phyloP scores from a whole-genome alignment of 2,329 filamentous ascomycete genomes.

The Calonectria leucothoes region DNA sequence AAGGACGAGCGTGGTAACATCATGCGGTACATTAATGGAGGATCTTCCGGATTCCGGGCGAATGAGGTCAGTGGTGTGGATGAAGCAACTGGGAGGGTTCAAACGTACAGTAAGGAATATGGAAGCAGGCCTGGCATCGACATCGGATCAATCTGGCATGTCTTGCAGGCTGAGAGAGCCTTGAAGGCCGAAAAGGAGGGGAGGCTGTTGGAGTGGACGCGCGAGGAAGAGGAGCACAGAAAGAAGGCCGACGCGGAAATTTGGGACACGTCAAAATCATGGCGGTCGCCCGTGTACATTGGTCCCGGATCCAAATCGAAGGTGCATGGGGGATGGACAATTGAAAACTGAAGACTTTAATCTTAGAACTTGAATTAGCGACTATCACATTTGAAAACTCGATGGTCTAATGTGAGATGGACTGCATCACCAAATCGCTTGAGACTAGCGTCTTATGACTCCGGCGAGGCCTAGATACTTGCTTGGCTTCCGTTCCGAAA shows the following conservation, averaged over 20 bases:
- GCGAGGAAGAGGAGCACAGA: neutral
- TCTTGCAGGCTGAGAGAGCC: conserved; percentile 5
- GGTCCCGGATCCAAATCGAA: no score
- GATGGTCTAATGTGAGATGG: no score
- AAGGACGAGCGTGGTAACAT: neutral
- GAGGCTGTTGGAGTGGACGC: neutral
- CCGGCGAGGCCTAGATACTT: no score
- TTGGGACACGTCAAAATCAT: neutral
- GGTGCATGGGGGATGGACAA: no score
- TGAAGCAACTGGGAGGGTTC: neutral
- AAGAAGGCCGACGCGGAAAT: neutral
- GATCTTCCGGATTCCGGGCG: neutral
- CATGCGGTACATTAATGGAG: neutral
- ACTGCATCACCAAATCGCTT: no score
- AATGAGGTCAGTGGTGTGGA: neutral
- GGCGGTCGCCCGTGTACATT: neutral
- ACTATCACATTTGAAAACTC: no score
- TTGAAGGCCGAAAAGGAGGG: neutral
- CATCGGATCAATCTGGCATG: conserved; percentile 4
- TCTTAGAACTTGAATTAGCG: no score
- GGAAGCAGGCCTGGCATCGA: neutral
- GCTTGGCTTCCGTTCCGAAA: no score
- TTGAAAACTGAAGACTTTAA: no score
- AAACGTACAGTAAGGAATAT: neutral
- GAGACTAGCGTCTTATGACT: no score